Evolutionary conservation across 1,139 yeast species (phyloP).

Genomic region (Pichia sp.): DNA sequence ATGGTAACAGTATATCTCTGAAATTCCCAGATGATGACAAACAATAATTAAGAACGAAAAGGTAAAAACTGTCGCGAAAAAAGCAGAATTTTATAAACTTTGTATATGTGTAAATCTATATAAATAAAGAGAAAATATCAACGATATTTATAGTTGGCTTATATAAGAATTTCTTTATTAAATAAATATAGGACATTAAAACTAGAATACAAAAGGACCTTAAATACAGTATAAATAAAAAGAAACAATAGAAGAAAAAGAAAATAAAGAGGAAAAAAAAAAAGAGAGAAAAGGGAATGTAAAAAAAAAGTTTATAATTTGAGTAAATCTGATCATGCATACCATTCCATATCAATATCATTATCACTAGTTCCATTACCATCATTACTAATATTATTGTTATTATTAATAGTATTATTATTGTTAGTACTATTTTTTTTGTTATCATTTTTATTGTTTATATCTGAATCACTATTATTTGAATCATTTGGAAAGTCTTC

Average conservation of each 20-base stretch:
- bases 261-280: not conserved
- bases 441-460: not conserved
- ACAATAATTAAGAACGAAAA: not conserved
- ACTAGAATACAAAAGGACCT: not conserved
- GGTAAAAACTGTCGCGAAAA: too few relatives aligned
- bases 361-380: not conserved
- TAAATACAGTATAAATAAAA: too few relatives aligned
- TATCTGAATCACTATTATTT: not conserved
- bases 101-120: not conserved
- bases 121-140: too few relatives aligned
- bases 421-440: too few relatives aligned
- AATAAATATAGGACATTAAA: too few relatives aligned
- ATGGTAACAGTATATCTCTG: slow-evolving; percentile 15
- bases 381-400: not conserved
- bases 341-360: not conserved
- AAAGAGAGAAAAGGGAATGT: not conserved
- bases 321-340: not conserved
- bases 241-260: not conserved
- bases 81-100: too few relatives aligned
- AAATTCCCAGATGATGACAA: slow-evolving; percentile 13
- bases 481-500: slow-evolving; percentile 32
- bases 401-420: too few relatives aligned
- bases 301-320: not conserved
- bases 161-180: too few relatives aligned
- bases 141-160: too few relatives aligned